Evolutionary conservation across 257 asterid genomes (phyloP).

Genomic region (Capsicum pubescens): DNA sequence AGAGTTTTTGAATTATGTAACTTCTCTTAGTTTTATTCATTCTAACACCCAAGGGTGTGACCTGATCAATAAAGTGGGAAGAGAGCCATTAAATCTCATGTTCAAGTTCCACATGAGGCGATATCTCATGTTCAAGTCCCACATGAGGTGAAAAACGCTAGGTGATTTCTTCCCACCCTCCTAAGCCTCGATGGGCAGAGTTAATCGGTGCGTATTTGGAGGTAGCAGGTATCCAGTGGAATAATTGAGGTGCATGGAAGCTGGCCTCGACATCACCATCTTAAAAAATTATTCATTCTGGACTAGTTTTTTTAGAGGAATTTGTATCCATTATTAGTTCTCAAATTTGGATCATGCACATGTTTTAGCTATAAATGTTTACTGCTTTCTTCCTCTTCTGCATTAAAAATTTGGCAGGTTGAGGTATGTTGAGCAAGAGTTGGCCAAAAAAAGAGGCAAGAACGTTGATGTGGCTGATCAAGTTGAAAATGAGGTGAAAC

Average conservation of each 20-base stretch:
- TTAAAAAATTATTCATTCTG: background rate
- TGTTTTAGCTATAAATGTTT: constrained; percentile 11
- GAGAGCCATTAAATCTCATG: background rate
- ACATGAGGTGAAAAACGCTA: background rate
- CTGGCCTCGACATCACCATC: background rate
- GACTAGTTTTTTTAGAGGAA: background rate
- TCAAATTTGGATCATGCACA: constrained; percentile 5
- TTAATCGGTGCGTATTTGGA: background rate
- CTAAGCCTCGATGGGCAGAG: background rate
- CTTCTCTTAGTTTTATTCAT: background rate
- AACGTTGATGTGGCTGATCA: constrained; percentile 58
- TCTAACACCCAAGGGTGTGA: background rate
- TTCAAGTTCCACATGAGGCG: background rate
- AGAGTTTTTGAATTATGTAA: background rate
- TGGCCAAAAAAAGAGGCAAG: constrained; percentile 91
- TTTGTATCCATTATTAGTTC: background rate
- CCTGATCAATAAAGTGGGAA: background rate
- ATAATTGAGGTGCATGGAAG: background rate
- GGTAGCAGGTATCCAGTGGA: background rate
- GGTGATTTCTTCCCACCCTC: background rate
- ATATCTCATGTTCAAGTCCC: background rate
- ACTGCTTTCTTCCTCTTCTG: constrained; percentile 24
- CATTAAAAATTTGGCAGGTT: constrained; percentile 54
- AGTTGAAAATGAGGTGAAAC: constrained; percentile 69
- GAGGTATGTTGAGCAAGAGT: constrained; percentile 87